Conservation (phyloP, 2,329 filamentous ascomycete species). For the Thelonectria discophora region DNA sequence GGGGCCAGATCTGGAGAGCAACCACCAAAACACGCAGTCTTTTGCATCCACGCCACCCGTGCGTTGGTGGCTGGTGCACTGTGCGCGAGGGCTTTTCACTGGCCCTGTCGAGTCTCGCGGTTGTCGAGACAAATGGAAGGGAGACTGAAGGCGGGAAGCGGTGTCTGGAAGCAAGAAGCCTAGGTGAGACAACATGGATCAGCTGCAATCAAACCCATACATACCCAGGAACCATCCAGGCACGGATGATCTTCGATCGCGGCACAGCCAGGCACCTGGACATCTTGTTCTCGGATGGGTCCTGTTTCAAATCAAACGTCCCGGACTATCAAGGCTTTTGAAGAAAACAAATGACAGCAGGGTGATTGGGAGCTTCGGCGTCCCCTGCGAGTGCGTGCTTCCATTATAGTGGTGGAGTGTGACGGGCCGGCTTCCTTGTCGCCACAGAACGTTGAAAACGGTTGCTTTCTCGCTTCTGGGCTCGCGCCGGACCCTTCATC, state of each 20-base stretch:
- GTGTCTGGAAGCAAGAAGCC: constrained; percentile 8
- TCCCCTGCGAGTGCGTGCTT: neutral
- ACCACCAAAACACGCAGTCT: constrained; percentile 18
- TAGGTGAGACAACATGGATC: constrained; percentile 17
- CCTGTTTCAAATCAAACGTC: constrained; percentile 10
- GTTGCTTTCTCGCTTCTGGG: constrained; percentile 15
- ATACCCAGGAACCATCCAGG: constrained; percentile 10
- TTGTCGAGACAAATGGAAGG: constrained; percentile 15
- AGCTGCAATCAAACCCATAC: constrained; percentile 16
- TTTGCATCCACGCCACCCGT: constrained; percentile 34
- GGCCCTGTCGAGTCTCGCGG: neutral
- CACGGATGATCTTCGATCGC: constrained; percentile 11
- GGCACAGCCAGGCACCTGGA: constrained; percentile 1
- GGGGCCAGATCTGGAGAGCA: constrained; percentile 34
- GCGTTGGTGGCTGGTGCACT: constrained; percentile 27
- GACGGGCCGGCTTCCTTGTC: constrained; percentile 15
- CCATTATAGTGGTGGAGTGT: neutral
- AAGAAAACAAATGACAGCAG: constrained; percentile 1
- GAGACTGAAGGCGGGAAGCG: constrained; percentile 11
- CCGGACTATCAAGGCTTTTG: constrained; percentile 1
- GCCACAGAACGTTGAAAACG: constrained; percentile 13
- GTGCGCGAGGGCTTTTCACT: constrained; percentile 27
- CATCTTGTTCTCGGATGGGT: constrained; percentile 5
- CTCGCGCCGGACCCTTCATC: constrained; percentile 12
- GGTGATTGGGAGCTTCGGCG: neutral